These are phyloP conservation scores for Ceratocystis alfenasii DNA, from an alignment of 2,329 filamentous ascomycete species.

Conservation along the genomic window DNA sequence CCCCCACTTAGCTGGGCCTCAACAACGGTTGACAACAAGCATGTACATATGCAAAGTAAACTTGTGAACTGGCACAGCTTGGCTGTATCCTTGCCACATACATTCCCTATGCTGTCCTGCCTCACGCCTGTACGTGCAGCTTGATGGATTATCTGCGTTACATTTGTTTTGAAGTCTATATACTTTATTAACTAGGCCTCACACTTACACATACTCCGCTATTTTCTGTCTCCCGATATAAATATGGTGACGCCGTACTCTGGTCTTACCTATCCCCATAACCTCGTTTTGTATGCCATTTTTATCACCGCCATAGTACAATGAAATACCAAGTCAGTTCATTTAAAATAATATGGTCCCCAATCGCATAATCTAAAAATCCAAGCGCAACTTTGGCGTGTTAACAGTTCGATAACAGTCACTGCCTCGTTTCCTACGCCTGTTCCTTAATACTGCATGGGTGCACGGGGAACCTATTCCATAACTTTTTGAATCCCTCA, in stretches of 20 bases:
- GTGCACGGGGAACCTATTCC: background rate
- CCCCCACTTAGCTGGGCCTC: background rate
- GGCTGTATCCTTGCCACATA: background rate
- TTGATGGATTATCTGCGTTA: background rate
- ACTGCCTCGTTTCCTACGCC: no score
- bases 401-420: background rate
- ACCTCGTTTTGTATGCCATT: no score
- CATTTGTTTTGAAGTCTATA: background rate
- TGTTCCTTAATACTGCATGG: background rate
- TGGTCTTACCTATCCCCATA: no score
- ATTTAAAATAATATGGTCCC: background rate
- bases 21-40: conserved; percentile 4
- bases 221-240: no score
- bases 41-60: background rate
- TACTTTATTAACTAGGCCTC: no score
- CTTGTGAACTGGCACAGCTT: background rate
- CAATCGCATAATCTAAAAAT: background rate
- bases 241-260: no score
- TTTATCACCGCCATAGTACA: no score
- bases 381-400: background rate
- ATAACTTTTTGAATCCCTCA: background rate
- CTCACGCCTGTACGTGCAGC: background rate
- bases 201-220: no score
- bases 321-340: no score
- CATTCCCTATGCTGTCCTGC: background rate